Evolutionary conservation across 345 rosid species (phyloP), one percentile per base, ranked within the genome.

Genomic region (Eucalyptus sp.): DNA sequence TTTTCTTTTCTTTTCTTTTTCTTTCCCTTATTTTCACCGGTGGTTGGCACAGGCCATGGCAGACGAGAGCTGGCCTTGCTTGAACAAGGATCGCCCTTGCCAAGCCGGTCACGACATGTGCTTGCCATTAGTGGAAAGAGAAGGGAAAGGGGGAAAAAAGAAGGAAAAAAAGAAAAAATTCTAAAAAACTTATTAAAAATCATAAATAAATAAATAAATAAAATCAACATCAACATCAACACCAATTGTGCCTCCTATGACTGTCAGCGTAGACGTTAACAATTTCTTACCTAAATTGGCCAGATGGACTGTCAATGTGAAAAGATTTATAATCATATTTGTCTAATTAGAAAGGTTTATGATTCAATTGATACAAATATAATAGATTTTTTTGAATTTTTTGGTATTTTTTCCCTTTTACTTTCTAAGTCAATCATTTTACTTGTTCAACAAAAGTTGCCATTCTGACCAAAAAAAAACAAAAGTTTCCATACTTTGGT

Each of bases 301-400:
- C 0, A 1, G 1, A 56, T 24, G 13, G 3, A 12, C 13, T 56
- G 0, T 10, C 29, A 24, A 56, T 56, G 10, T 56, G 13, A 56
- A 56, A 24, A 56, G 13, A 10, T 22, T 24, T 56, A 56, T 56
- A 56, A 22, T 4, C 13, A 56, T 22, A 56, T 56, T 10, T 56
- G 13, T 56, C 29, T 56, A 56, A 24, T 56, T 56, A 56, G 3
- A 56, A 24, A 56, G 5, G 13, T 56, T 25, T 56, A 56, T 56
- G 13, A 24, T 56, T 56, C 27, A 56, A 56, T 56, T 56, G 29
- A 25, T 24, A 24, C 5, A 24, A 24, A 56, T 56, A 56, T 24
- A 56, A 56, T 1, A 24, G 1, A 24, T 56, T 24, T 22, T 8
- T 22, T 20, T 22, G 3, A 56, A 12, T 56, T 56, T 20, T 56